Percentiles rank a stretch among this genome's conserved stretches.
Conservation (phyloP, 1,139 yeast genomes). For the Blastobotrys proliferans region DNA sequence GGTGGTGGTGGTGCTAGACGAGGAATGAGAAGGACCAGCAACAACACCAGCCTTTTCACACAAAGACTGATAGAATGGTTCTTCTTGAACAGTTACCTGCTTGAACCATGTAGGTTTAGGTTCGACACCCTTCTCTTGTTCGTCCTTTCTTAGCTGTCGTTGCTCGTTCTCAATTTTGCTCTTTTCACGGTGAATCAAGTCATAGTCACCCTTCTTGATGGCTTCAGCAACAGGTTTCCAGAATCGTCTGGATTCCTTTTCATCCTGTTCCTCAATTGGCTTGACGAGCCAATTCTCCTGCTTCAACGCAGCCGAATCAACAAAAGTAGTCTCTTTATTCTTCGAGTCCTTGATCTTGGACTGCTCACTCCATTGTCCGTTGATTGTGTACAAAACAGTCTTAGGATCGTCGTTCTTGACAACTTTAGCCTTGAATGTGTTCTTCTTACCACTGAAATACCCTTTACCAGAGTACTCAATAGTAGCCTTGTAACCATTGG, state of each 20-base stretch:
- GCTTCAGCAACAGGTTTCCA: slow-evolving; percentile 92
- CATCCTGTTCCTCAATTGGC: slow-evolving; percentile 71
- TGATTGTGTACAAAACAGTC: slow-evolving; percentile 68
- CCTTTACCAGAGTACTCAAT: slow-evolving; percentile 90
- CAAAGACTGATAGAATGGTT: slow-evolving; percentile 20
- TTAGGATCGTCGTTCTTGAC: slow-evolving; percentile 53
- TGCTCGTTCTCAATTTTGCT: slow-evolving; percentile 75
- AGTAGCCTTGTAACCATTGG: slow-evolving; percentile 68
- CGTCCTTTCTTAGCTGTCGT: slow-evolving; percentile 72
- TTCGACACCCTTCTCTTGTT: slow-evolving; percentile 51
- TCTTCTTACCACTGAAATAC: slow-evolving; percentile 93
- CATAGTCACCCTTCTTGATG: slow-evolving; percentile 66
- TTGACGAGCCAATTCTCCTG: slow-evolving; percentile 65
- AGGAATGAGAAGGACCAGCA: slow-evolving; percentile 22
- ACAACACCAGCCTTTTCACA: slow-evolving; percentile 22
- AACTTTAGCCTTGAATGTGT: slow-evolving; percentile 81
- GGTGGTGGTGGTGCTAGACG: slow-evolving; percentile 16
- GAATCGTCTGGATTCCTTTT: slow-evolving; percentile 74
- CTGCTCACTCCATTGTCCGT: slow-evolving; percentile 90
- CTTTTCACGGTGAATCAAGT: slow-evolving; percentile 68
- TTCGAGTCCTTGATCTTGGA: slow-evolving; percentile 44
- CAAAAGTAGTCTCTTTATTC: slow-evolving; percentile 50
- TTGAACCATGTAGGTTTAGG: slow-evolving; percentile 65
- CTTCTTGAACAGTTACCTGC: slow-evolving; percentile 23
- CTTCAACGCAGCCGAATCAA: slow-evolving; percentile 55